Conservation (phyloP, 177 flowering plant species). For the Tripterygium wilfordii region DNA sequence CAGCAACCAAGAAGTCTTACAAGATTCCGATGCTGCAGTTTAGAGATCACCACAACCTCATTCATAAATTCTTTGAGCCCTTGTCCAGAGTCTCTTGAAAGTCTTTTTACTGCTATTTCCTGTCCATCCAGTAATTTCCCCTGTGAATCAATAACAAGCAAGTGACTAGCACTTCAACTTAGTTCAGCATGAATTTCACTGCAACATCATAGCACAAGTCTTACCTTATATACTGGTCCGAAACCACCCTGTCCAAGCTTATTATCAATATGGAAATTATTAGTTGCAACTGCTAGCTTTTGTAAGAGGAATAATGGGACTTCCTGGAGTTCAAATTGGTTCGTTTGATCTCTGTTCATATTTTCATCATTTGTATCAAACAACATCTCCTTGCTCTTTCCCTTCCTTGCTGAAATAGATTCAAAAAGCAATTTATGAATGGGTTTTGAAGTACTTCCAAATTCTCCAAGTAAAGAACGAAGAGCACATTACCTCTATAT, state of each 20-base stretch:
- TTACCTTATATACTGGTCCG: background rate
- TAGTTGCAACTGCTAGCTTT: background rate
- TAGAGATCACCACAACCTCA: conserved; percentile 24
- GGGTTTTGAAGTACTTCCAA: background rate
- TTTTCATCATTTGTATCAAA: background rate
- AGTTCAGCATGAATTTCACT: background rate
- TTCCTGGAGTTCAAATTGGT: background rate
- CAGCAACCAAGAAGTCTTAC: conserved; percentile 7
- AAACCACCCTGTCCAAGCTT: conserved; percentile 1
- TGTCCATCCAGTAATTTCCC: conserved; percentile 4
- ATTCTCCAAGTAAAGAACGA: background rate
- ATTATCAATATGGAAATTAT: background rate
- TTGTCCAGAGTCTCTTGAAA: conserved; percentile 12
- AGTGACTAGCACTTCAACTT: background rate
- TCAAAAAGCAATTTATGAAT: background rate
- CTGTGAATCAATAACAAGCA: background rate
- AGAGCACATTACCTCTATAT: background rate
- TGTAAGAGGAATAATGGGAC: background rate
- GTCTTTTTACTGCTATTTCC: conserved; percentile 20
- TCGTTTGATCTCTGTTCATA: background rate
- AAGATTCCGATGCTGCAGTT: conserved; percentile 31
- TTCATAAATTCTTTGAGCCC: conserved; percentile 13
- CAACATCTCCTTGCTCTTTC: background rate
- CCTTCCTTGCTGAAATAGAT: background rate
- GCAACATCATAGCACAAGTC: background rate